A percentile compares a stretch with the other conserved stretches of the same genome.
phyloP scores from a whole-genome alignment of 2,329 filamentous ascomycete genomes.

The Phaeosphaeriaceae sp. region DNA sequence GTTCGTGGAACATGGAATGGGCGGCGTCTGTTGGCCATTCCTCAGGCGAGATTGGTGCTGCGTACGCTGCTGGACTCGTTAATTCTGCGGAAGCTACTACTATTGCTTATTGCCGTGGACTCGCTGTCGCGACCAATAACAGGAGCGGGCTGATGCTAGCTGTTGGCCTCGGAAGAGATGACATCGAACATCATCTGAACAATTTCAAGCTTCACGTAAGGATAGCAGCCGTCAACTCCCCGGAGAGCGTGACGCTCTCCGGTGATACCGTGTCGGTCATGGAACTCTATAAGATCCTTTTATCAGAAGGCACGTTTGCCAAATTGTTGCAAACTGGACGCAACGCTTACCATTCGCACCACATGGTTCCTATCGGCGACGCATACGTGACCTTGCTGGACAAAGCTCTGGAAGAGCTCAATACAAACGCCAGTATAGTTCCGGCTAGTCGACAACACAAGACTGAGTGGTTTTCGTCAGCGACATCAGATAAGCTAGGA shows the following conservation, averaged over 20 bases:
- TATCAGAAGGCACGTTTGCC: background rate
- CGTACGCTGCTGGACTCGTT: slow-evolving; percentile 25
- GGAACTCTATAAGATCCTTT: background rate
- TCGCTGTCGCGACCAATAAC: too few species aligned
- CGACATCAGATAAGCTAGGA: background rate
- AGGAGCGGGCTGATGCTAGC: too few species aligned
- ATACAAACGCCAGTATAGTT: too few species aligned
- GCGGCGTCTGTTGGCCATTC: slow-evolving; percentile 31
- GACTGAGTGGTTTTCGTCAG: background rate
- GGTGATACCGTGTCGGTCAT: background rate
- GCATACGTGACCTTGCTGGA: background rate
- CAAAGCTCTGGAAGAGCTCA: background rate
- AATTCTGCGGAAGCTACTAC: slow-evolving; percentile 7
- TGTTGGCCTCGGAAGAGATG: background rate
- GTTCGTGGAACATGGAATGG: slow-evolving; percentile 19
- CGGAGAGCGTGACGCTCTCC: background rate
- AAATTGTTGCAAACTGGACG: background rate
- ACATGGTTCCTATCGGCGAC: background rate
- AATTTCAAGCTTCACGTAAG: too few species aligned
- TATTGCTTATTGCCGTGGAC: background rate
- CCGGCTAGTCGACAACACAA: too few species aligned
- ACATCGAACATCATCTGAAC: too few species aligned
- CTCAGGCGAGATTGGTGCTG: slow-evolving; percentile 34
- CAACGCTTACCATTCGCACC: background rate
- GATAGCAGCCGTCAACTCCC: background rate